Percentiles rank a stretch among this genome's conserved stretches.
These are phyloP conservation scores for Dillenia turbinata DNA, from an alignment of 164 flowering plant genomes.

Conservation along the genomic window DNA sequence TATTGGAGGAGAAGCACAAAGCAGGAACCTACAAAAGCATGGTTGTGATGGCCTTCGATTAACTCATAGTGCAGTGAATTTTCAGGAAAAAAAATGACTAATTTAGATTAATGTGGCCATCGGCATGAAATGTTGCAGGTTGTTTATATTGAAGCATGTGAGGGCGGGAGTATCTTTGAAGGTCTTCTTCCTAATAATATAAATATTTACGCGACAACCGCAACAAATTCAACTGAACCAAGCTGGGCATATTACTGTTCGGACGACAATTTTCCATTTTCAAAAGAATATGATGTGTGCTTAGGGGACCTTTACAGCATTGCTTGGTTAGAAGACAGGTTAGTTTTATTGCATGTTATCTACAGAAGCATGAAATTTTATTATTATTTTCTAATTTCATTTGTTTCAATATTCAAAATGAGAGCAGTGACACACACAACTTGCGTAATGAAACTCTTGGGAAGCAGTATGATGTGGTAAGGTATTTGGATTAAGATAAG, in stretches of 20 bases:
- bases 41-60: constrained; percentile 28
- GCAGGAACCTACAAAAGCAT: constrained; percentile 70
- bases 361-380: too few species aligned
- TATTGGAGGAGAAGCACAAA: constrained; percentile 79
- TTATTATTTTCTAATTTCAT: too few species aligned
- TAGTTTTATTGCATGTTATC: background rate
- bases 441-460: constrained; percentile 30
- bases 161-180: constrained; percentile 74
- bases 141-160: constrained; percentile 81
- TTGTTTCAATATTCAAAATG: background rate
- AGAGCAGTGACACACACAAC: constrained; percentile 41
- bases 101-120: too few species aligned
- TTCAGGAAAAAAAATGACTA: too few species aligned
- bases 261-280: constrained; percentile 36
- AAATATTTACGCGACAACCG: constrained; percentile 72
- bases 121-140: constrained; percentile 28
- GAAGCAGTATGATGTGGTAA: constrained; percentile 40
- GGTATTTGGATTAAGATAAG: background rate
- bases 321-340: constrained; percentile 89
- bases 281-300: constrained; percentile 42
- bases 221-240: constrained; percentile 61
- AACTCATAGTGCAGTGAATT: too few species aligned
- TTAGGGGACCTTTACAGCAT: constrained; percentile 73
- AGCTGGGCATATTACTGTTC: constrained; percentile 76
- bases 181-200: constrained; percentile 60